Evolutionary conservation across 352 stramenopile species (phyloP), one percentile per base, ranked within the genome.

Genomic region (Pythium monospermum): DNA sequence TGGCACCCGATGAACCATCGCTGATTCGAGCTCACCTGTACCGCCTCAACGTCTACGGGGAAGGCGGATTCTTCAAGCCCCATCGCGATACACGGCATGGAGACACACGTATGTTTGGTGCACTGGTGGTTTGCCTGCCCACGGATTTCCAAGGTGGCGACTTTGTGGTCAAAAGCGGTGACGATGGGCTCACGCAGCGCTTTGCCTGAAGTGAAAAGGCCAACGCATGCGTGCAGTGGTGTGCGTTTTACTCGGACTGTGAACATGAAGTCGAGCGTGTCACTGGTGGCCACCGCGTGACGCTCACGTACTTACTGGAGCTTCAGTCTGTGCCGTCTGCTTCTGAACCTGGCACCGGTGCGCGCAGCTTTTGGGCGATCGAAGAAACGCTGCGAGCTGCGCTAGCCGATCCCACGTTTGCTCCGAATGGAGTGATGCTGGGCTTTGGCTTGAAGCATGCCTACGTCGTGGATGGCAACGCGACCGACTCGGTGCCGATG

Each of bases 201-300:
- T 53, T 49, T 31, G 32, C 25, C 5, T 58, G 50, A 31, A 23
- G 22, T 3, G 16, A 4, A 2, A 42, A 49, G 8, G 25, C 37
- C 30, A 35, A 35, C 7, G 7, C 8, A 35, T 8, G 22, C 19
- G 22, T 59, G 7, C 52, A 59, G 52, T 59, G 52, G 52, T 59
- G 52, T 49, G 52, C 32, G 35, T 59, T 59, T 33, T 59, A 59
- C 52, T 59, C 52, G 52, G 52, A 59, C 31, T 53, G 42, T 19
- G 43, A 59, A 43, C 52, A 53, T n/a, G 42, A 59, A 35, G 43
- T 59, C 16, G 19, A 53, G 42, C 52, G 26, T 11, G 52, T 53
- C 6, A 19, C 23, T 1, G 31, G n/a, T 18, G 43, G 42, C 26
- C 33, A 51, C 26, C 52, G 52, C 43, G 33, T 59, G 42, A 59